A percentile compares a stretch with the other conserved stretches of the same genome.
Evolutionary conservation across 202 grass and related monocot genomes (phyloP).

Genomic region (Setaria viridis): DNA sequence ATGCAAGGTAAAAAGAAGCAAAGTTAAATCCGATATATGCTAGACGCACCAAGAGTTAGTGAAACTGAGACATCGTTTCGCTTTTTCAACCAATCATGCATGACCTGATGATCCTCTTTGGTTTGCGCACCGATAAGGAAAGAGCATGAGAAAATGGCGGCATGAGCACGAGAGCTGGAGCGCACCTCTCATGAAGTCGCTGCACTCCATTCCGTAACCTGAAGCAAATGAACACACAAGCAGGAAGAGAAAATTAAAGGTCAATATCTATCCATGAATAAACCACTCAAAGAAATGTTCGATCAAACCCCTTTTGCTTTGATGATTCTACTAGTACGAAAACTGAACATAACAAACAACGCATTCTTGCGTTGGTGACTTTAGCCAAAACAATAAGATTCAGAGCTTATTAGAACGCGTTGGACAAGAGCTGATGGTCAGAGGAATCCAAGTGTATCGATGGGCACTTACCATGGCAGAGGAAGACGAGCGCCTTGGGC

Average conservation of each 20-base stretch:
- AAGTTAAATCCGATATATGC: background rate
- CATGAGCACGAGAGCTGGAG: background rate
- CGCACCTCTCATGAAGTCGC: slow-evolving; percentile 83
- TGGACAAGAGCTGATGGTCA: background rate
- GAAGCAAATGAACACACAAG: slow-evolving; percentile 31
- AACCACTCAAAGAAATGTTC: background rate
- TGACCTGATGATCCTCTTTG: background rate
- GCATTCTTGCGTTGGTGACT: background rate
- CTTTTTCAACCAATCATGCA: background rate
- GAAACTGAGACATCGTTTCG: slow-evolving; percentile 11
- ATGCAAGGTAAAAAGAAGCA: background rate
- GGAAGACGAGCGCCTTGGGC: slow-evolving; percentile 92
- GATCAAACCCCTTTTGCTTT: background rate
- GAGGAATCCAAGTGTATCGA: background rate
- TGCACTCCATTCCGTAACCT: slow-evolving; percentile 98
- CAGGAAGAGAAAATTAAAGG: background rate
- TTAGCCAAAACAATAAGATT: background rate
- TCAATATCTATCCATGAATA: background rate
- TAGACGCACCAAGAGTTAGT: background rate
- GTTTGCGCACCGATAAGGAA: background rate
- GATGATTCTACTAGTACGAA: background rate
- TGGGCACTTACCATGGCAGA: slow-evolving; percentile 63
- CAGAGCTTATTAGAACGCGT: background rate
- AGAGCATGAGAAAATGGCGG: background rate
- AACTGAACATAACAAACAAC: background rate